These are phyloP conservation scores for Chalaropsis ovoidea DNA, from an alignment of 2,329 filamentous ascomycete genomes.

Conservation along the genomic window DNA sequence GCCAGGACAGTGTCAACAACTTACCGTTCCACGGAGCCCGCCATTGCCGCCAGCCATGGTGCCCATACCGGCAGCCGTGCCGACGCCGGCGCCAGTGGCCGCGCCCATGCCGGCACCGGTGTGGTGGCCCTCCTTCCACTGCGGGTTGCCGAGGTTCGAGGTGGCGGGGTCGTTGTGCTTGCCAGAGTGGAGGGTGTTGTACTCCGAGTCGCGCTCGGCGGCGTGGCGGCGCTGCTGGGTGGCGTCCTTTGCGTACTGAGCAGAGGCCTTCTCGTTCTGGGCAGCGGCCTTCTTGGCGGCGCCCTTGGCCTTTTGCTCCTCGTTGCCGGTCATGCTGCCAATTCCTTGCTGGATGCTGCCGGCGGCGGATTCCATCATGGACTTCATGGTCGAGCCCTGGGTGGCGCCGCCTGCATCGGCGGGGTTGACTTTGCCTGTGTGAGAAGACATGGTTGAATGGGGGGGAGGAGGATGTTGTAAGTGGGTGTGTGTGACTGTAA, in stretches of 20 bases:
- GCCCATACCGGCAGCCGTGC: not conserved
- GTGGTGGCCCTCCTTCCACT: constrained; percentile 4
- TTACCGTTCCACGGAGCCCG: not conserved
- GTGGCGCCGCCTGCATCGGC: not conserved
- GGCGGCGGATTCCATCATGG: constrained; percentile 61
- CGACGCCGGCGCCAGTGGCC: not conserved
- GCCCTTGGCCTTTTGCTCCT: constrained; percentile 55
- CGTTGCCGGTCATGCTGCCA: constrained; percentile 63
- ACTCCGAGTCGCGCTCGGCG: constrained; percentile 61
- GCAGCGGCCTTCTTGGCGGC: constrained; percentile 51
- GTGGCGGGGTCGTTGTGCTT: not conserved
- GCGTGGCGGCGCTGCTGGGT: constrained; percentile 73
- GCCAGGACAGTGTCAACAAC: not conserved
- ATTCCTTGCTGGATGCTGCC: constrained; percentile 63
- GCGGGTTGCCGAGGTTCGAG: constrained; percentile 5
- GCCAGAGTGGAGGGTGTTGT: constrained; percentile 28
- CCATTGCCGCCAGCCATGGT: not conserved
- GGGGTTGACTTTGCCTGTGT: constrained; percentile 26
- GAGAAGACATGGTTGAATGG: not conserved
- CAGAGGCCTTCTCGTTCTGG: constrained; percentile 37
- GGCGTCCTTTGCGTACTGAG: constrained; percentile 45
- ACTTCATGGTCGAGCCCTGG: constrained; percentile 62
- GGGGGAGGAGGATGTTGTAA: not conserved
- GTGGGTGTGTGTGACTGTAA: not conserved
- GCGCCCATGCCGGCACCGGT: not conserved